Percentiles rank a stretch among this genome's conserved stretches.
Conservation (phyloP, 2,329 filamentous ascomycete genomes). For the Eurotiales sp. region DNA sequence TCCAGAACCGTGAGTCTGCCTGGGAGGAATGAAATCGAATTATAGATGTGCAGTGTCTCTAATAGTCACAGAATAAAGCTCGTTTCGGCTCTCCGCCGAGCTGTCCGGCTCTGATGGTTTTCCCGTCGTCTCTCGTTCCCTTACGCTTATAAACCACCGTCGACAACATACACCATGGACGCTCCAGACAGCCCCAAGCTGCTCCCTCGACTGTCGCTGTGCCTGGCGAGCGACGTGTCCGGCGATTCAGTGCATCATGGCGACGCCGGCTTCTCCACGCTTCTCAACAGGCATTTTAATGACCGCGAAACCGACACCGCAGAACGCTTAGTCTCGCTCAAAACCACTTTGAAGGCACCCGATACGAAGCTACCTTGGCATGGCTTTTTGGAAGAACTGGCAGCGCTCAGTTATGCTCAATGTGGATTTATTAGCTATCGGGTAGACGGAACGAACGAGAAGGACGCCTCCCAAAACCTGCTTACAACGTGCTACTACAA, state of each 20-base stretch:
- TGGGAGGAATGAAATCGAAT: neutral
- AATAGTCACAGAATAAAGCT: neutral
- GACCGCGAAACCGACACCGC: slow-evolving; percentile 37
- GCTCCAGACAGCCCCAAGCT: neutral
- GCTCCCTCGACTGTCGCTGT: slow-evolving; percentile 23
- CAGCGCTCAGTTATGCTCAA: slow-evolving; percentile 60
- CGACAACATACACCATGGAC: neutral
- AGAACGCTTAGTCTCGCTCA: slow-evolving; percentile 58
- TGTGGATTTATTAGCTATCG: slow-evolving; percentile 63
- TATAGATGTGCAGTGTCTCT: no score
- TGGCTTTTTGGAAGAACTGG: slow-evolving; percentile 60
- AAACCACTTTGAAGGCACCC: slow-evolving; percentile 51
- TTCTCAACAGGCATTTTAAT: slow-evolving; percentile 29
- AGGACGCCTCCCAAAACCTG: slow-evolving; percentile 60
- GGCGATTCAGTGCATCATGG: slow-evolving; percentile 21
- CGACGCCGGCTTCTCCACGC: slow-evolving; percentile 22
- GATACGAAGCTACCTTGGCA: slow-evolving; percentile 62
- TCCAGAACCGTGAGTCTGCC: no score
- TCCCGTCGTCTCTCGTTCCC: neutral
- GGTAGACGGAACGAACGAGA: slow-evolving; percentile 57
- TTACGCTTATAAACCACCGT: neutral
- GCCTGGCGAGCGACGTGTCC: slow-evolving; percentile 22
- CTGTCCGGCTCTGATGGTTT: slow-evolving; percentile 1
- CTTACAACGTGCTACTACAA: slow-evolving; percentile 65
- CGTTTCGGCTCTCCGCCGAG: slow-evolving; percentile 6